A percentile compares a stretch with the other conserved stretches of the same genome.
phyloP scores from a whole-genome alignment of 2,329 filamentous ascomycete species.

The Dothiorella sarmentorum region DNA sequence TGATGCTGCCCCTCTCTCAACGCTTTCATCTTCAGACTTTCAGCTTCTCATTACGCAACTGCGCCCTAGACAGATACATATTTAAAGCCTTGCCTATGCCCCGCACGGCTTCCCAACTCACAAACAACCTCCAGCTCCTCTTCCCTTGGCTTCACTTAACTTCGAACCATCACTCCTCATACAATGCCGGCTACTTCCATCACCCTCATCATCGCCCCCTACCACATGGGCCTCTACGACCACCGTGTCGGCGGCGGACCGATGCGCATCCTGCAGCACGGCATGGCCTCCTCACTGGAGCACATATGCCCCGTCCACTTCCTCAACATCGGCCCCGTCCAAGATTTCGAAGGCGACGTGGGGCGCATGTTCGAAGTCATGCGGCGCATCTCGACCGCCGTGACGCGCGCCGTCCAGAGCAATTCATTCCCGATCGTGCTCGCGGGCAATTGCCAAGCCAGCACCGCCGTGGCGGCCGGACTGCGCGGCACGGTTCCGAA shows the following conservation, averaged over 20 bases:
- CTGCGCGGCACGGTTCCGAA: conserved; percentile 18
- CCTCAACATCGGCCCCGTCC: conserved; percentile 29
- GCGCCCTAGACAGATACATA: too few relatives aligned
- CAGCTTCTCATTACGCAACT: too few relatives aligned
- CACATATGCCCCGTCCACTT: conserved; percentile 24
- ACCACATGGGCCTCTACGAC: conserved; percentile 39
- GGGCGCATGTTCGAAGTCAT: conserved; percentile 40
- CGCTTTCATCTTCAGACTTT: too few relatives aligned
- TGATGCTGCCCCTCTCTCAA: too few relatives aligned
- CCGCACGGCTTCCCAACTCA: too few relatives aligned
- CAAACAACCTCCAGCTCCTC: too few relatives aligned
- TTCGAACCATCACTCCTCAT: too few relatives aligned
- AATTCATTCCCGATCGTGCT: conserved; percentile 40
- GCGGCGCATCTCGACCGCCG: conserved; percentile 35
- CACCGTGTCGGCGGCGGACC: conserved; percentile 41
- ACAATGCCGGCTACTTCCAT: background rate
- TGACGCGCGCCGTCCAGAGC: conserved; percentile 26
- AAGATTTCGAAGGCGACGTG: conserved; percentile 41
- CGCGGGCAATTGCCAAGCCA: conserved; percentile 40
- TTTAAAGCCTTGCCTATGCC: too few relatives aligned
- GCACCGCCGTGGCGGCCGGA: conserved; percentile 37
- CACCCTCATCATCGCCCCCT: conserved; percentile 37
- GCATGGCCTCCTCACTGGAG: conserved; percentile 28
- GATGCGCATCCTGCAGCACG: conserved; percentile 30
- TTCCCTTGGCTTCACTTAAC: too few relatives aligned